A percentile compares a stretch with the other conserved stretches of the same genome.
Conservation (phyloP, 306 rosid species). For the Quercus berberidifolia region DNA sequence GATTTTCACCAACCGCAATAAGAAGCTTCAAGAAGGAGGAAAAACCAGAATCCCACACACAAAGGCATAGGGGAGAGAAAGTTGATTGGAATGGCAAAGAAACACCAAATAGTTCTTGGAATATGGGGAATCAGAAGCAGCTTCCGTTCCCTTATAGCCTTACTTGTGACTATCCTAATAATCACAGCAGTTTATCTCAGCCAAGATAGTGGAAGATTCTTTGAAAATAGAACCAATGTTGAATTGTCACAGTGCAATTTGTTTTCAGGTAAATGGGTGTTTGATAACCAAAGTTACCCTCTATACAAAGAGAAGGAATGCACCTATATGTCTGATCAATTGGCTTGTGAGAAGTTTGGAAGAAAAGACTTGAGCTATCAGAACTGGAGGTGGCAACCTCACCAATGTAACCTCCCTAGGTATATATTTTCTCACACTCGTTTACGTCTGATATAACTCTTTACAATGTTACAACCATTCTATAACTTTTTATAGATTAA, state of each 20-base stretch:
- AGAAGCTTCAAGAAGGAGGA: slow-evolving; percentile 41
- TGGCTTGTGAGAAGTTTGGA: slow-evolving; percentile 89
- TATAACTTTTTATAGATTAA: too few species aligned
- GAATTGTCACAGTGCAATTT: slow-evolving; percentile 43
- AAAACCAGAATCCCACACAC: not conserved
- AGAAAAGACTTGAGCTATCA: slow-evolving; percentile 62
- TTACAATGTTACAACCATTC: too few species aligned
- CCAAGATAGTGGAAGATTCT: slow-evolving; percentile 25
- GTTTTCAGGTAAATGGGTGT: slow-evolving; percentile 76
- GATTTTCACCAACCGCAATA: slow-evolving; percentile 45
- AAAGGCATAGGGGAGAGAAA: slow-evolving; percentile 3
- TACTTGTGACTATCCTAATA: slow-evolving; percentile 49
- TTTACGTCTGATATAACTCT: not conserved
- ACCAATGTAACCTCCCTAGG: slow-evolving; percentile 71
- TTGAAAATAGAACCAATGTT: slow-evolving; percentile 12
- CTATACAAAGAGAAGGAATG: slow-evolving; percentile 61
- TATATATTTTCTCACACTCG: slow-evolving; percentile 1
- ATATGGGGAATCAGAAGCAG: slow-evolving; percentile 57
- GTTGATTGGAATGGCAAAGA: slow-evolving; percentile 28
- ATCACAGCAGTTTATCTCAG: slow-evolving; percentile 41
- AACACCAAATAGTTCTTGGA: slow-evolving; percentile 26
- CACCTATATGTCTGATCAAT: slow-evolving; percentile 74
- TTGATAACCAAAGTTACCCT: slow-evolving; percentile 69
- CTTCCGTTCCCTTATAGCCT: slow-evolving; percentile 52
- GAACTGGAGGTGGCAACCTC: slow-evolving; percentile 82